Evolutionary conservation across 805 yeast genomes (phyloP).

Genomic region (Suhomyces vadensis): DNA sequence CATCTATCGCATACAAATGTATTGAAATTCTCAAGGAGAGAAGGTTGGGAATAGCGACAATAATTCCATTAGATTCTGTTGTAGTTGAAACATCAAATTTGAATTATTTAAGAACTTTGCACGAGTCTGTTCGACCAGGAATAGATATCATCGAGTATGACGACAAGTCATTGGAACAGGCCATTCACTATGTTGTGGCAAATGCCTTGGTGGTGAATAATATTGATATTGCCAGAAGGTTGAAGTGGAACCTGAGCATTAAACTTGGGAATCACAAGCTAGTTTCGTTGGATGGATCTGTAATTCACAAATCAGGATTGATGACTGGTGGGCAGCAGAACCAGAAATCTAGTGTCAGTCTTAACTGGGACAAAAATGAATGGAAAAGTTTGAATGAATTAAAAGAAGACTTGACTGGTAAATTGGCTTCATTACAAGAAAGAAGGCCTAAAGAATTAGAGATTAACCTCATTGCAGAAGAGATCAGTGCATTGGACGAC

Average conservation of each 20-base stretch:
- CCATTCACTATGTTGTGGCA: constrained; percentile 78
- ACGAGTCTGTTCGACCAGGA: constrained; percentile 61
- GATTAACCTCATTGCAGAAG: constrained; percentile 59
- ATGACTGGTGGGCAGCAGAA: constrained; percentile 86
- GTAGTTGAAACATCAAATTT: constrained; percentile 52
- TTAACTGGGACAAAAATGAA: constrained; percentile 75
- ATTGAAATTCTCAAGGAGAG: constrained; percentile 81
- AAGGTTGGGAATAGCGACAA: constrained; percentile 80
- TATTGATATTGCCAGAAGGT: constrained; percentile 62
- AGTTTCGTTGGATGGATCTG: constrained; percentile 81
- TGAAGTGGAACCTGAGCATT: constrained; percentile 60
- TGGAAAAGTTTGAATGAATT: constrained; percentile 51
- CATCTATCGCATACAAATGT: constrained; percentile 69
- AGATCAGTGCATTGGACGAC: constrained; percentile 45
- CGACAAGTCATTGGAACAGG: constrained; percentile 68
- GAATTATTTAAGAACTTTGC: constrained; percentile 53
- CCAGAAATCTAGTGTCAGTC: constrained; percentile 35
- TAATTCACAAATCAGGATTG: constrained; percentile 80
- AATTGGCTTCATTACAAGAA: constrained; percentile 49
- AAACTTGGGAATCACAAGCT: constrained; percentile 54
- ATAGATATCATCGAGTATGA: constrained; percentile 69
- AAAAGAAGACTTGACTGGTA: constrained; percentile 52
- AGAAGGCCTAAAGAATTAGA: constrained; percentile 54
- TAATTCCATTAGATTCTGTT: constrained; percentile 84
- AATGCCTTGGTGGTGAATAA: constrained; percentile 76